Conservation (phyloP, 106 monocot genomes). For the Dendrobium officinale region DNA sequence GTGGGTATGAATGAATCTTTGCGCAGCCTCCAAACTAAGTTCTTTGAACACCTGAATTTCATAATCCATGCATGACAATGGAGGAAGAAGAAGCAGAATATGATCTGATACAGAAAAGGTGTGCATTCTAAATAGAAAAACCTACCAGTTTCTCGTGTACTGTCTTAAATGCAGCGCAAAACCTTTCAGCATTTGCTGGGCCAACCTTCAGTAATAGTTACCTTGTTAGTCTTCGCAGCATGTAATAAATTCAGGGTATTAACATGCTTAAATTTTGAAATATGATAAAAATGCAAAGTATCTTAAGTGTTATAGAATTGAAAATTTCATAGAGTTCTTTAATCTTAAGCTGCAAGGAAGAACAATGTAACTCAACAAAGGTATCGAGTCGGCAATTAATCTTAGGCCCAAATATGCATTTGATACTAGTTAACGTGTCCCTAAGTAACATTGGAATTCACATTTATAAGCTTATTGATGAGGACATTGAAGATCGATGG, state of each 20-base stretch:
- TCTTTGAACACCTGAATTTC: background rate
- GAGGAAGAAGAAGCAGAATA: background rate
- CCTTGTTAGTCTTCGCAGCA: background rate
- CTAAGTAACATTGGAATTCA: no score
- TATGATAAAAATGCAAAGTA: background rate
- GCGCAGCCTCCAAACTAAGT: conserved; percentile 2
- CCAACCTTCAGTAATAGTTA: background rate
- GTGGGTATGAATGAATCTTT: background rate
- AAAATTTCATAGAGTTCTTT: no score
- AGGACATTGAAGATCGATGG: no score
- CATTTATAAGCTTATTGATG: no score
- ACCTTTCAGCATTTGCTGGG: conserved; percentile 5
- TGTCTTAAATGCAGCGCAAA: conserved; percentile 4
- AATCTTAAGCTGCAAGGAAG: no score
- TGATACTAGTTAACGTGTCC: no score
- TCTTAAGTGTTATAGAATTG: background rate
- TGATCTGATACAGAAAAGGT: background rate
- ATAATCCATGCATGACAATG: background rate
- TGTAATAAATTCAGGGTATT: background rate
- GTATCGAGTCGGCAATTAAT: no score
- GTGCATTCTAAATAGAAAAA: background rate
- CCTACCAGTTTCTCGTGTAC: conserved; percentile 7
- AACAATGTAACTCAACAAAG: no score
- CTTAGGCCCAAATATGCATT: no score
- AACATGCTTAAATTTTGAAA: background rate